phyloP scores from a whole-genome alignment of 2,329 filamentous ascomycete genomes.

The Helminthosporium solani region DNA sequence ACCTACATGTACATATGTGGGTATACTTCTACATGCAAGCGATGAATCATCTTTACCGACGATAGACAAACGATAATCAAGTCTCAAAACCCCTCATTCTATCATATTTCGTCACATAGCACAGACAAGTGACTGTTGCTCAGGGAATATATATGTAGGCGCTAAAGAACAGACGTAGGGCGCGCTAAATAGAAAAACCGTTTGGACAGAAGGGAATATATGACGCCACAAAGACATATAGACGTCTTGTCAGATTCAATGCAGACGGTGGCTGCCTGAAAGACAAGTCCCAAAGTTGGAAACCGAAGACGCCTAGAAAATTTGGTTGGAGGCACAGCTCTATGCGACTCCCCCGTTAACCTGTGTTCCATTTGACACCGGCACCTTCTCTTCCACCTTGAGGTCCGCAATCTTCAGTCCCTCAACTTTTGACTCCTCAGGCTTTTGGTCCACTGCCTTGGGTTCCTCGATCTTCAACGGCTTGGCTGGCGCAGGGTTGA shows the following conservation, averaged over 20 bases:
- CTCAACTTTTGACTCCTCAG: conserved; percentile 7
- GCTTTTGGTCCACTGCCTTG: too few relatives aligned
- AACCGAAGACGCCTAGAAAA: conserved; percentile 1
- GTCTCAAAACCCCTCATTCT: background rate
- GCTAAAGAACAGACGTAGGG: background rate
- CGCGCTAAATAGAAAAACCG: background rate
- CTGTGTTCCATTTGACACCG: conserved; percentile 15
- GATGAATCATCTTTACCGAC: conserved; percentile 30
- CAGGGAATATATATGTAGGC: too few relatives aligned
- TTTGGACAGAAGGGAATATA: background rate
- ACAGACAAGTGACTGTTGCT: background rate
- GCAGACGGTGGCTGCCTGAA: conserved; percentile 3
- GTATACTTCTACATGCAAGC: too few relatives aligned
- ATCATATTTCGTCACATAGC: background rate
- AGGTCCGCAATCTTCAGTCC: conserved; percentile 36
- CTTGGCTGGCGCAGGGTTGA: conserved; percentile 63
- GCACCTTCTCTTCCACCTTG: conserved; percentile 1
- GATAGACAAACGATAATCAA: conserved; percentile 15
- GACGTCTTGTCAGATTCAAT: conserved; percentile 11
- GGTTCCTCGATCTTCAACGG: conserved; percentile 39
- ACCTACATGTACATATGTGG: too few relatives aligned
- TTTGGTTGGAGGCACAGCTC: background rate
- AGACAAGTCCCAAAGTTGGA: background rate
- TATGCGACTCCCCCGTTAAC: conserved; percentile 13
- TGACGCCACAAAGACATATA: conserved; percentile 5